Evolutionary conservation across 106 monocot genomes (phyloP), one percentile per base, ranked within the genome.

Genomic region (Phalaenopsis aphrodite): DNA sequence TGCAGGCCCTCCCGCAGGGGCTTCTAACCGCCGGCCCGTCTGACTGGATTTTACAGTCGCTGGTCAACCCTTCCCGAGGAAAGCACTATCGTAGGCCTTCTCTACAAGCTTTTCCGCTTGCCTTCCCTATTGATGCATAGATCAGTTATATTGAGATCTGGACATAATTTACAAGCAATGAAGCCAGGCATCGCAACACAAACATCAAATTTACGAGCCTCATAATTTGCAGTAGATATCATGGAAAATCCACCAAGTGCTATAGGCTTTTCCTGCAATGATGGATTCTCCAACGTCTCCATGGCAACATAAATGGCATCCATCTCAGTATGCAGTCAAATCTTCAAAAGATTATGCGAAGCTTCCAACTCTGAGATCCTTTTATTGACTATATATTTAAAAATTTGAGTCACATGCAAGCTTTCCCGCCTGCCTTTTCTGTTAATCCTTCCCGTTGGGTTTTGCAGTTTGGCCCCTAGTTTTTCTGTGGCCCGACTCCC

Each of bases 151-250:
- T 99, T 87, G 41, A 99, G 84, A 67, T 93, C 84, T 68, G 94
- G 87, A 55, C 99, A 99, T 83, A 99, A 82, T 85, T 91, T 99
- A 43, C 86, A 66, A 56, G 93, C 99, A 88, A 95, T 99, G 83
- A 99, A 95, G 85, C 99, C 99, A 75, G 99, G 95, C 99, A 99
- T 99, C 78, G 93, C 99, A 78, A 94, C 92, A 80, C 99, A 93
- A 79, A 99, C 99, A 39, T 95, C 99, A 91, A 85, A 99, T 75
- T 99, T 99, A 42, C 99, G 86, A 83, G 99, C 99, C 99, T 95
- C 94, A 90, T 99, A 99, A 85, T 84, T 99, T 81, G 99, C 99
- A 80, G 99, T 95, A 78, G 88, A 94, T 72, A 99, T 93, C 99
- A 99, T 99, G 80, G 99, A 95, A 88, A 95, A 85, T 84, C 89